Conservation (phyloP, 179 eudicot species). For the Dionaea muscipula region DNA sequence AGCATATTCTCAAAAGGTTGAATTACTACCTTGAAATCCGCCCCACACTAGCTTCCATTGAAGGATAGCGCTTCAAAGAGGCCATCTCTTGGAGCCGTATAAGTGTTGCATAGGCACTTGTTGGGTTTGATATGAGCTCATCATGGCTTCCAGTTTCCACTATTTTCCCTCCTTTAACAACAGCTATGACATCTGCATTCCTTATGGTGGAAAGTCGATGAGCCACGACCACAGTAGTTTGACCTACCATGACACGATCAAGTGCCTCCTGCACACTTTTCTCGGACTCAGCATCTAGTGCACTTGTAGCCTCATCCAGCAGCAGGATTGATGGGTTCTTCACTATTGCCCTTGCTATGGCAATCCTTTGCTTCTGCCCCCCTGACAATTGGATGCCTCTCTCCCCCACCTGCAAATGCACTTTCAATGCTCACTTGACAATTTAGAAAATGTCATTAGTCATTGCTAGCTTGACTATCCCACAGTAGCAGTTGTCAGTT, state of each 20-base stretch:
- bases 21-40: constrained; percentile 44
- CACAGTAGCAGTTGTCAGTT: no score
- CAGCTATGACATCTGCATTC: constrained; percentile 79
- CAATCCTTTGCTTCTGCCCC: constrained; percentile 93
- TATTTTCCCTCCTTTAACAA: constrained; percentile 61
- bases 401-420: constrained; percentile 70
- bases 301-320: constrained; percentile 94
- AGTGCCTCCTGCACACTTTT: constrained; percentile 91
- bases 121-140: constrained; percentile 55
- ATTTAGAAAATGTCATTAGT: background rate
- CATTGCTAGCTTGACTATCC: no score
- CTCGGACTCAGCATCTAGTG: constrained; percentile 94
- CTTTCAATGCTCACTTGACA: background rate
- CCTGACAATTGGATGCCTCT: constrained; percentile 90
- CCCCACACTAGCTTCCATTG: constrained; percentile 38
- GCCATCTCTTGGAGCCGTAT: constrained; percentile 69
- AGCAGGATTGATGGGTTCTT: constrained; percentile 78
- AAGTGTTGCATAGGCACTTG: constrained; percentile 67
- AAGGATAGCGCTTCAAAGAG: constrained; percentile 30
- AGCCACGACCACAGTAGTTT: constrained; percentile 86
- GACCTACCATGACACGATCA: constrained; percentile 89
- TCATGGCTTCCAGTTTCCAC: constrained; percentile 93
- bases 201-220: constrained; percentile 87
- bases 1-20: background rate
- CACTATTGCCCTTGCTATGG: constrained; percentile 83